Base-by-base conservation (phyloP, 2,329 filamentous ascomycete genomes). In the Bipolaris zeicola region DNA sequence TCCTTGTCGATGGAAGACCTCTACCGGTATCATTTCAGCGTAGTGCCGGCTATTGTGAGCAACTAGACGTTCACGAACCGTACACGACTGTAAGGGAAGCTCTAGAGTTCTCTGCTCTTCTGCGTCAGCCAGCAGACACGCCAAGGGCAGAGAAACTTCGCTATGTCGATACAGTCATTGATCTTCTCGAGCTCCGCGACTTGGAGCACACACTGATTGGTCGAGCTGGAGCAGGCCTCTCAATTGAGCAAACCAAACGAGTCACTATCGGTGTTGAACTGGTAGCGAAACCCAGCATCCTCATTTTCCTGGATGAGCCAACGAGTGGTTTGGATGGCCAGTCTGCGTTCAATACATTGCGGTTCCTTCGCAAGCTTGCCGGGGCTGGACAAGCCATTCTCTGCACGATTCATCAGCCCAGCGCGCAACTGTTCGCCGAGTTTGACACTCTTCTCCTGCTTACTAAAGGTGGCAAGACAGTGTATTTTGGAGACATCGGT, bases 341-440 rank as follows among this genome's bases (percentile, higher is more conserved):
- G 31, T 95, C 92, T 1, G 92, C 92, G 0, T 96, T 90, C 90
- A 89, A 90, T 53, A 96, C 96, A 68, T 82, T 90, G 48, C 87
- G 89, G 70, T 83, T 96, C 7, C 84, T 97, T 34, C 88, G 92
- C 74, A 96, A 94, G 77, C 83, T 96, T 16, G 90, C 91, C 60
- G 88, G 92, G 72, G 88, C 85, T 59, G 93, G 93, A 13, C 64
- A 68, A 48, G 92, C 93, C 44, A 90, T 97, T 73, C 86, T 97
- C 10, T 96, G 91, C 78, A 96, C 92, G 0, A 96, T 96, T 59
- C 92, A 97, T 75, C 93, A 97, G 76, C 93, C 93, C 13, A 96
- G 91, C 4, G 91, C 92, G 26, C 90, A 93, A 81, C 82, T 97
- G 31, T 96, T 96, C 80, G 89, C 96, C 72, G 87, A 89, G 52